Evolutionary conservation across 305 asterid genomes (phyloP).

Genomic region (Fraxinus sp.): DNA sequence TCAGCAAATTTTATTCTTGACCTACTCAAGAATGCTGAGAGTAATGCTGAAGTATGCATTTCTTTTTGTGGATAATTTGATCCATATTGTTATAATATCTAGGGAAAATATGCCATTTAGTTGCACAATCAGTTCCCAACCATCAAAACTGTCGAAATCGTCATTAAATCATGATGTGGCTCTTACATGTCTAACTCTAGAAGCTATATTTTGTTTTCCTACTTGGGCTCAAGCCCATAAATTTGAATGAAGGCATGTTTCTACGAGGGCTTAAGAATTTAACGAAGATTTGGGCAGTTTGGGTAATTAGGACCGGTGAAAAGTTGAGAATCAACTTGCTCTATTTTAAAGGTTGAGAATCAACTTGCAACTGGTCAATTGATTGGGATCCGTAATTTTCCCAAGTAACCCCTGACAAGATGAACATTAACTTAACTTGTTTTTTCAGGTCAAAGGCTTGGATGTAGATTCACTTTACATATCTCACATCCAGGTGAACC

Average conservation of each 20-base stretch:
- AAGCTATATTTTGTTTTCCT: neutral
- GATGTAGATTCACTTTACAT: slow-evolving; percentile 73
- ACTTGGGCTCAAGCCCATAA: neutral
- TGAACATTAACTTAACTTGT: neutral
- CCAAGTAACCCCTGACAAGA: neutral
- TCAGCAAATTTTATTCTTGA: slow-evolving; percentile 72
- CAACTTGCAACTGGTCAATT: neutral
- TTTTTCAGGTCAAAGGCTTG: slow-evolving; percentile 59
- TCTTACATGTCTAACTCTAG: neutral
- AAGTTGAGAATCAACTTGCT: neutral
- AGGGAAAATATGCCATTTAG: neutral
- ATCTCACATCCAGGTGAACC: slow-evolving; percentile 83
- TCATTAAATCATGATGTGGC: neutral
- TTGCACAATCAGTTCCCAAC: neutral
- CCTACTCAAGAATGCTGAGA: slow-evolving; percentile 75
- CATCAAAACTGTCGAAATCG: neutral
- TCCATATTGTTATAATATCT: neutral
- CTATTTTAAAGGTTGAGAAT: neutral
- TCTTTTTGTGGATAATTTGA: neutral
- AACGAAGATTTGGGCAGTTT: neutral
- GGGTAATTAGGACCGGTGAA: neutral
- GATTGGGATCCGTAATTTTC: neutral
- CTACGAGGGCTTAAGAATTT: neutral
- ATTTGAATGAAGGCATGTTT: neutral
- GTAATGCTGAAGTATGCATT: slow-evolving; percentile 68